Evolutionary conservation across 352 stramenopile species (phyloP), one percentile per base, ranked within the genome.

Genomic region (Pythium folliculosum): DNA sequence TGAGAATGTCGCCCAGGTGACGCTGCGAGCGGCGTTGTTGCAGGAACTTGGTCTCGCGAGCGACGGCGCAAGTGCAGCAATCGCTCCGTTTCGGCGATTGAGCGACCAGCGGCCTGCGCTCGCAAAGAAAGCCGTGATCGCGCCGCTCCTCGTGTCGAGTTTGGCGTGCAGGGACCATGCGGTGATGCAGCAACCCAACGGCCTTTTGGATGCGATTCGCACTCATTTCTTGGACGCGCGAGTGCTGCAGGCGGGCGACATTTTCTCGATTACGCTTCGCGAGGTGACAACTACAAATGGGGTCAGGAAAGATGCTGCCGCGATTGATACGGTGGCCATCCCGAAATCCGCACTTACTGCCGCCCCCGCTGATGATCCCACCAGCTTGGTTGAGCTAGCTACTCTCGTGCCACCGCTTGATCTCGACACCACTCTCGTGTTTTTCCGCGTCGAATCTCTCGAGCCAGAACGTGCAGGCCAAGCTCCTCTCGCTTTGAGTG

Each of bases 361-460:
- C 23, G 17, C 9, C 40, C 6, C 60, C 23, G 4, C 6, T 3
- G n/a, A 35, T 12, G 23, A 44, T 7, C 7, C n/a, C 16, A n/a
- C n/a, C 16, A n/a, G 58, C 6, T 40, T 14, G 38, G 9, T 44
- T 19, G 38, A 69, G 3, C 4, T 9, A 17, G 65, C 76, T n/a
- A 47, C 81, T 0, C 71, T 89, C 44, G 80, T 82, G 3, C 84
- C 84, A 9, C 68, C 75, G 19, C 68, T 94, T 10, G 45, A 74
- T 35, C 53, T 91, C 1, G 82, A 94, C 58, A 88, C 81, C 25
- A 76, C 71, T n/a, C 67, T 95, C 10, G 72, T 92, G 55, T 93
- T 92, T 53, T 93, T 93, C 57, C 80, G 81, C 22, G 84, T 95
- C 9, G 76, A 93, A 32, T 85, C 81, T 38, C 47, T 95, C 9